A percentile compares a stretch with the other conserved stretches of the same genome.
Conservation (phyloP, 2,329 filamentous ascomycete genomes). For the Elsinoe perseae region DNA sequence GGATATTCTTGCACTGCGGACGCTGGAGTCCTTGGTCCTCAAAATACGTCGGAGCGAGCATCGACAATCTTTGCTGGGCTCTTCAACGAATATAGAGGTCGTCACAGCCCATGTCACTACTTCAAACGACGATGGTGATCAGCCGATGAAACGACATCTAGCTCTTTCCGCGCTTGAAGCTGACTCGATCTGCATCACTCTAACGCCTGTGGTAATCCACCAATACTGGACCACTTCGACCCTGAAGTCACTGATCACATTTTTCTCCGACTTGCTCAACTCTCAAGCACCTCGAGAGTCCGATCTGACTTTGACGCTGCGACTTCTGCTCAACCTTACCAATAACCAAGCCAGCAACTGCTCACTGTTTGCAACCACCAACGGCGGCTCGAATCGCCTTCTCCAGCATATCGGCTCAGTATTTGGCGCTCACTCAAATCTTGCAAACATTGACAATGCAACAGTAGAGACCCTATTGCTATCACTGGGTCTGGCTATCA, state of each 20-base stretch:
- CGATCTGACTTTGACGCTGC: conserved; percentile 44
- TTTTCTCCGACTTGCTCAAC: conserved; percentile 23
- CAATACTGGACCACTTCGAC: conserved; percentile 43
- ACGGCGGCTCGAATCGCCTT: conserved; percentile 41
- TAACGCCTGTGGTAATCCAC: conserved; percentile 19
- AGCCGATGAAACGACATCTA: conserved; percentile 17
- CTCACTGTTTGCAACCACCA: conserved; percentile 52
- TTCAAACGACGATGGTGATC: conserved; percentile 27
- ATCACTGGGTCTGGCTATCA: conserved; percentile 75
- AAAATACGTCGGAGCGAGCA: conserved; percentile 6
- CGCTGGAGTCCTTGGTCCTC: conserved; percentile 27
- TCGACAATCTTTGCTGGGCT: background rate
- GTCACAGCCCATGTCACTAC: conserved; percentile 41
- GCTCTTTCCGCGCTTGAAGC: conserved; percentile 15
- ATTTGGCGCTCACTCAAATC: conserved; percentile 24
- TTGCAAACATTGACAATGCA: conserved; percentile 34
- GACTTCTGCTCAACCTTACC: conserved; percentile 75
- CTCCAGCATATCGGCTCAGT: conserved; percentile 23
- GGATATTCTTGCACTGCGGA: conserved; percentile 55
- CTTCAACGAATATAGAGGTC: conserved; percentile 16
- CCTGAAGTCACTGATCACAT: conserved; percentile 34
- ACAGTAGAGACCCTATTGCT: conserved; percentile 68
- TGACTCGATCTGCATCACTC: conserved; percentile 14
- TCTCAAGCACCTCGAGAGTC: conserved; percentile 10
- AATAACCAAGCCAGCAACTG: conserved; percentile 70